These are phyloP conservation scores for Coprinopsis marcescibilis DNA, from an alignment of 768 basidiomycete genomes.

Conservation along the genomic window DNA sequence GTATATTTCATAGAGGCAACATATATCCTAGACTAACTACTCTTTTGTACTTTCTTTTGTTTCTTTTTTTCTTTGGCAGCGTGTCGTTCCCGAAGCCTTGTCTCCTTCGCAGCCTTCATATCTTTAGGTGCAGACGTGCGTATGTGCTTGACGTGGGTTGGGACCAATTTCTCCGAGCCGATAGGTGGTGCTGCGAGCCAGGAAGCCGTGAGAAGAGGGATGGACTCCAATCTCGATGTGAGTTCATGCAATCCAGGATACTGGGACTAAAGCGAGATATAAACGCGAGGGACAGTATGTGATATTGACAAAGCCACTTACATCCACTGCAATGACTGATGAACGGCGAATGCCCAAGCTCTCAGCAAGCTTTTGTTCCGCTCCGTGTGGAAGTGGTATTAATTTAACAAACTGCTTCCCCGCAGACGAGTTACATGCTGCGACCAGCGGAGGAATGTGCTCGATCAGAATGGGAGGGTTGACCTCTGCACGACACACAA, in stretches of 20 bases:
- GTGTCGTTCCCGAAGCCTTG: constrained; percentile 43
- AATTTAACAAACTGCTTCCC: constrained; percentile 41
- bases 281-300: not conserved
- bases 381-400: constrained; percentile 59
- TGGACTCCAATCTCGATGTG: constrained; percentile 32
- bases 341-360: constrained; percentile 62
- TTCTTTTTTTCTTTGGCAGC: constrained; percentile 37
- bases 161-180: constrained; percentile 33
- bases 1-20: not conserved
- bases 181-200: constrained; percentile 48
- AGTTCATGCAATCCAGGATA: constrained; percentile 39
- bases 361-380: constrained; percentile 56
- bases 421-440: constrained; percentile 59
- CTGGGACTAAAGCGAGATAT: constrained; percentile 2
- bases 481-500: constrained; percentile 72
- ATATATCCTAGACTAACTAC: not conserved
- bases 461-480: constrained; percentile 66
- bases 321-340: constrained; percentile 63
- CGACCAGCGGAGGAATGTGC: constrained; percentile 74
- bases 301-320: constrained; percentile 27
- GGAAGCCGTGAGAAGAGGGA: constrained; percentile 55
- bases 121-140: constrained; percentile 75
- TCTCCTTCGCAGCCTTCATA: constrained; percentile 64
- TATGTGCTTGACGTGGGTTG: constrained; percentile 79
- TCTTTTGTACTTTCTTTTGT: constrained; percentile 11